Evolutionary conservation across 257 asterid species (phyloP), one percentile per base, ranked within the genome.

Genomic region (Plantago ovata): DNA sequence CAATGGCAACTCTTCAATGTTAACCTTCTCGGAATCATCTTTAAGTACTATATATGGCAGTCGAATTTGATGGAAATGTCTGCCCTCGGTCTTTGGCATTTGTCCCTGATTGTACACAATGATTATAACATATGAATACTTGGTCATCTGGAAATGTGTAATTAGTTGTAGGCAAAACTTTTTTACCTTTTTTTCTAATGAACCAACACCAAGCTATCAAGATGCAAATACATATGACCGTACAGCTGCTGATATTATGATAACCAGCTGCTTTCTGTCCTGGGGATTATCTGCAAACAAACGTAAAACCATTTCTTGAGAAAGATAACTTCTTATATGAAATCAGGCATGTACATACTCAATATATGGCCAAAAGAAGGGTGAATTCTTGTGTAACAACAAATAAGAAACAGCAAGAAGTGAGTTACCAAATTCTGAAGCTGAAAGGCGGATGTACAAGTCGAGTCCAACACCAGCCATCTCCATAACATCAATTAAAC

Each of bases 1-100:
- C 7, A 71, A 44, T 1, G 85, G 81, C 9, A 84, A 49, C 69
- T 81, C 89, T 42, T 81, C 79, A 13, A 77, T 56, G 9, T 67
- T 74, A 13, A 51, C 72, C 9, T 61, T 63, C 49, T 72, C 69
- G 0, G 75, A 38, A 59, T 66, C 79, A 13, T 71, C 77, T 39
- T 61, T 58, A 15, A 69, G 45, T 4, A 73, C 52, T 3, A n/a
- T n/a, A n/a, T n/a, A 72, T 48, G 19, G 61, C 44, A 15, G 67
- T 22, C 8, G 83, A 57, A 32, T 74, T 80, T 1, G 76, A 32
- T 7, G 77, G 41, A 28, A 55, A 53, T n/a, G 58, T 46, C 12
- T 65, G 65, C 68, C 43, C 76, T 21, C 55, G 36, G 19, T 19
- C 44, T 16, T 47, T 42, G 3, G 53, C 38, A 40, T 56, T 56